Base-by-base conservation (phyloP, 371 early-diverging fungal genomes). In the Vairimorpha necatrix region DNA sequence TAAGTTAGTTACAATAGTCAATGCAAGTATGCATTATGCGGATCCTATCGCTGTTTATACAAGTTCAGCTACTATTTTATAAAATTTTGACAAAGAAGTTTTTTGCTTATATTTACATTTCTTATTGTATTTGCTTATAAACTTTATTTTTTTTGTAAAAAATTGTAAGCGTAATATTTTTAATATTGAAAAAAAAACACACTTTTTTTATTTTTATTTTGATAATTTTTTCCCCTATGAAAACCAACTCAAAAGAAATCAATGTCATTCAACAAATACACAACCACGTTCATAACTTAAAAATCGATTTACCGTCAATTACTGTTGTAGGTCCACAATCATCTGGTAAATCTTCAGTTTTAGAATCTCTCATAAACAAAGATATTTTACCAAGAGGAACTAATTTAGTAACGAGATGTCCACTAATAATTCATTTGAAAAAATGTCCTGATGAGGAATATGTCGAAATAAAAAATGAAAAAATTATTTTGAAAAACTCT, bases 371-470 rank as follows among this genome's bases (percentile, higher is more conserved):
- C 80, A 93, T 98, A 4, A 95, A 96, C 20, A 91, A 91, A 69
- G 94, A 94, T 82, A 93, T 98, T 72, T 83, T 98, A 69, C 99
- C 99, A 84, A 87, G 96, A 58, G 98, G 99, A 30, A 86, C 84
- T 48, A 95, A 96, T 84, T 93, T 98, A 93, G 96, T 98, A 13
- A 97, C 98, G 1, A 88, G 94, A 66, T 88, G 99, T 66, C 99
- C 99, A 1, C 92, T 98, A 69, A 94, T 97, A 79, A 87, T 98
- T 68, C 94, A 97, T 26, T 87, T 97, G 48, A 89, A 94, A 56
- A 74, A 69, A 54, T 24, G 42, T 20, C 91, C 94, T 82, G 91
- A 92, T 0, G 93, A 93, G 0, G 87, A 90, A 30, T 84, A 89
- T 1, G 16, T 34, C 33, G 58, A 36, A 61, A 32, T 42, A 14